phyloP scores from a whole-genome alignment of 2,329 filamentous ascomycete genomes.

The Neurospora crassa region DNA sequence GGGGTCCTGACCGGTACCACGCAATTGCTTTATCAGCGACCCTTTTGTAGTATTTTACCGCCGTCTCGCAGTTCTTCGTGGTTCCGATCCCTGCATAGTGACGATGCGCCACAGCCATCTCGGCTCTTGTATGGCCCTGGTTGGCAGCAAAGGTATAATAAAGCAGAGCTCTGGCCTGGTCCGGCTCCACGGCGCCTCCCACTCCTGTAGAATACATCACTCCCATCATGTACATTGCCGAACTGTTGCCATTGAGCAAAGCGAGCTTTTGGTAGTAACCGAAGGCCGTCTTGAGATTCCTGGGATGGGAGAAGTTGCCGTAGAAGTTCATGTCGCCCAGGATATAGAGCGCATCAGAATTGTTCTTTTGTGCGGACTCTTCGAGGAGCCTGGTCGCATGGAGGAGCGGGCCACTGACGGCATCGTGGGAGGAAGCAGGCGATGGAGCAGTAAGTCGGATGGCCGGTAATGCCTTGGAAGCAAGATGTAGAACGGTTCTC shows the following conservation, averaged over 20 bases:
- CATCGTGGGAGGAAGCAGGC: constrained; percentile 26
- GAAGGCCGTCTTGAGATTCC: constrained; percentile 72
- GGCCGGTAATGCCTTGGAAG: constrained; percentile 39
- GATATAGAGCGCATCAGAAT: constrained; percentile 79
- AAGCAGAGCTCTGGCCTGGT: constrained; percentile 84
- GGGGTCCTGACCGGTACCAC: constrained; percentile 83
- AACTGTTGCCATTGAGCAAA: constrained; percentile 69
- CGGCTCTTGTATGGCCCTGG: constrained; percentile 69
- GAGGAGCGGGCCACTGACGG: constrained; percentile 33
- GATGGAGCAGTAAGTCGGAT: constrained; percentile 38
- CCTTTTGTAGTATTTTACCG: constrained; percentile 80
- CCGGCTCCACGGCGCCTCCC: constrained; percentile 66
- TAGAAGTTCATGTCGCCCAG: constrained; percentile 95
- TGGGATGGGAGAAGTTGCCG: constrained; percentile 82
- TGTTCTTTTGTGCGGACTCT: constrained; percentile 42
- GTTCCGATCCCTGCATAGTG: constrained; percentile 80
- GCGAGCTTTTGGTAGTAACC: constrained; percentile 73
- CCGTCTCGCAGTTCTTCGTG: constrained; percentile 74
- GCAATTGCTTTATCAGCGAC: constrained; percentile 88
- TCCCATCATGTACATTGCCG: constrained; percentile 90
- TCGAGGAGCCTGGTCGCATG: constrained; percentile 44
- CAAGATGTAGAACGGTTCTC: constrained; percentile 32
- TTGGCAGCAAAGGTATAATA: constrained; percentile 93
- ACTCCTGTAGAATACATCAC: constrained; percentile 94
- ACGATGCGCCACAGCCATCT: constrained; percentile 89